Conservation (phyloP, 192 early-diverging fungal species). For the Backusella tuberculispora region DNA sequence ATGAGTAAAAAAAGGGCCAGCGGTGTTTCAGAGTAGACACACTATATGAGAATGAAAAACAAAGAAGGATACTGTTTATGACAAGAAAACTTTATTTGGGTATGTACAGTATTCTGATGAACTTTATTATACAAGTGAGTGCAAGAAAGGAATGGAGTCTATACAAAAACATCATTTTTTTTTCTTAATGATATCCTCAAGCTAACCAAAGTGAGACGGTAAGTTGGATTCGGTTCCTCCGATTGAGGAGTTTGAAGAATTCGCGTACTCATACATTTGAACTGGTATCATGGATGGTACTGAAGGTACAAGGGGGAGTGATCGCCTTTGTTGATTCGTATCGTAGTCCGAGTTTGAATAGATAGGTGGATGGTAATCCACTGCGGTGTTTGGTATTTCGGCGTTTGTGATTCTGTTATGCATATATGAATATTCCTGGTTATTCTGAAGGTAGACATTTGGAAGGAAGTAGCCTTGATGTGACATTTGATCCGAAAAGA, state of each 20-base stretch:
- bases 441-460: slow-evolving; percentile 29
- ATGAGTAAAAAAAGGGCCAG: no score
- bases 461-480: slow-evolving; percentile 15
- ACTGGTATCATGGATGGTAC: slow-evolving; percentile 8
- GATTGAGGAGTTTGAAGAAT: slow-evolving; percentile 7
- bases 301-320: slow-evolving; percentile 2
- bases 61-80: not conserved
- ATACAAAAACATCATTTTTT: not conserved
- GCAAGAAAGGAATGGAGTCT: slow-evolving; percentile 7
- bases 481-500: slow-evolving; percentile 46
- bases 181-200: slow-evolving; percentile 17
- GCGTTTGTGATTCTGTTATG: slow-evolving; percentile 7
- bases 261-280: slow-evolving; percentile 12
- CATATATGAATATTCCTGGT: slow-evolving; percentile 8
- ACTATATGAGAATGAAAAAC: not conserved
- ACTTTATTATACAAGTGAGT: slow-evolving; percentile 13
- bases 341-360: slow-evolving; percentile 2
- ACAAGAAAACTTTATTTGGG: slow-evolving; percentile 3
- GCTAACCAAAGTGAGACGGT: not conserved
- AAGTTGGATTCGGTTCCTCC: not conserved
- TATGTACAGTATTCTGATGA: slow-evolving; percentile 10
- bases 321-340: not conserved
- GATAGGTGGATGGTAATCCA: not conserved
- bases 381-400: not conserved
- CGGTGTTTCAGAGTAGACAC: no score